Evolutionary conservation across 768 basidiomycete genomes (phyloP), one percentile per base, ranked within the genome.

Genomic region (Megacollybia marginata): DNA sequence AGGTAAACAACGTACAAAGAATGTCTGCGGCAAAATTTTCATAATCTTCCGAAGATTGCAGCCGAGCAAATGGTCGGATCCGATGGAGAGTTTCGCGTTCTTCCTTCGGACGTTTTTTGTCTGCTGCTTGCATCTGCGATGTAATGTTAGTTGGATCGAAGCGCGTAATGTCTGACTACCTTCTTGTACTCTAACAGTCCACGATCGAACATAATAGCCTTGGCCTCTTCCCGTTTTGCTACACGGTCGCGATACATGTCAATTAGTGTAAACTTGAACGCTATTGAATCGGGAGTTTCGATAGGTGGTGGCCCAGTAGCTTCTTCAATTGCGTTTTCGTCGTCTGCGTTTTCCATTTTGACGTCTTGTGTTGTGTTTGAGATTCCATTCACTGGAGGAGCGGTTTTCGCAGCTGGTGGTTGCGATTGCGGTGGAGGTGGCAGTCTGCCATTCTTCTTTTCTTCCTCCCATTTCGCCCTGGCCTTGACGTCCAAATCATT

Each of bases 111-210:
- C 92, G 75, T 63, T 96, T 97, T 70, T 94, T 88, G 56, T 99
- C 95, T 2, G 78, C 76, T 9, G 90, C 88, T 75, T 88, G 84
- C 72, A 92, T 87, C 95, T 96, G 60, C 18, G 52, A 34, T 46
- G 23, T 48, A 28, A 50, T 7, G 46, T 46, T 32, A 40, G 34
- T 46, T 31, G 38, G 31, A 36, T 18, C 16, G 18, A 43, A 33
- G 32, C n/a, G 40, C 38, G 18, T 42, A 7, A 18, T 32, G 53
- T n/a, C 75, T 46, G 23, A 28, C 23, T 52, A 92, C 94, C 83
- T 93, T 92, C 67, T 94, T 97, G 63, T 95, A 92, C 57, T 96
- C 92, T 44, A 95, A 71, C 47, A 99, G 68, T 1, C 92, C 92
- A 38, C 95, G 74, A 58, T 97, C 89, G 58, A 92, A 96, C 64